These are phyloP conservation scores for Leucosporidium creatinivorum DNA, from an alignment of 768 basidiomycete species.

Conservation along the genomic window DNA sequence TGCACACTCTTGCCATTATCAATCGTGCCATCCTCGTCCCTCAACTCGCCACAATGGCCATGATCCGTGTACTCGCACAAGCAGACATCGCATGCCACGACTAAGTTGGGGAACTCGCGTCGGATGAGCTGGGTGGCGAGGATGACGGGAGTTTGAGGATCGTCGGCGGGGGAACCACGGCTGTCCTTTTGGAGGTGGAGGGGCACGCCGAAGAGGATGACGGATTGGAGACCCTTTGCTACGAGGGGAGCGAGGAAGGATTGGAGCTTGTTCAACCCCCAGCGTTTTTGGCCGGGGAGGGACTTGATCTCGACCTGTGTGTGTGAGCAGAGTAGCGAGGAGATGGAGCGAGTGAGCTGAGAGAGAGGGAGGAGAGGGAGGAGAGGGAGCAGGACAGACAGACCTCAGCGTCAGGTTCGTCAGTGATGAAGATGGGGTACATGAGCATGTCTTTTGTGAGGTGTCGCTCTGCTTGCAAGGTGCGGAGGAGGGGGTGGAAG, in stretches of 20 bases:
- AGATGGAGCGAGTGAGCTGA: neutral
- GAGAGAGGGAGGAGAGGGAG: neutral
- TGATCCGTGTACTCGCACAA: conserved; percentile 99
- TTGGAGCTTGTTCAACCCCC: conserved; percentile 92
- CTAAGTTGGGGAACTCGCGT: conserved; percentile 67
- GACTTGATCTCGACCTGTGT: conserved; percentile 66
- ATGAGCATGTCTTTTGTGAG: conserved; percentile 89
- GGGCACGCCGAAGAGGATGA: conserved; percentile 93
- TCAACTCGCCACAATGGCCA: conserved; percentile 80
- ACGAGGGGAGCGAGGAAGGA: conserved; percentile 80
- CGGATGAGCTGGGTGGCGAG: conserved; percentile 76
- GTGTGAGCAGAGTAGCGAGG: neutral
- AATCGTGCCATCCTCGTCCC: conserved; percentile 62
- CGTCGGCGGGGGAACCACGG: conserved; percentile 81
- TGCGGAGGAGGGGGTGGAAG: conserved; percentile 78
- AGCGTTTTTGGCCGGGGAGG: conserved; percentile 79
- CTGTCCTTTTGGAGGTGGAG: conserved; percentile 70
- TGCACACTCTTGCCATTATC: conserved; percentile 66
- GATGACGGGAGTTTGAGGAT: conserved; percentile 83
- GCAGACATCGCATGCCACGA: conserved; percentile 91
- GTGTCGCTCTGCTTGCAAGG: conserved; percentile 73
- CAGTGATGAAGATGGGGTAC: conserved; percentile 98
- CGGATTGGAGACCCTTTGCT: conserved; percentile 77
- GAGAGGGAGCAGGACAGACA: conserved; percentile 39
- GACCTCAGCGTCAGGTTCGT: conserved; percentile 77